These are phyloP conservation scores for Pueraria montana DNA, from an alignment of 306 rosid genomes.

Conservation along the genomic window DNA sequence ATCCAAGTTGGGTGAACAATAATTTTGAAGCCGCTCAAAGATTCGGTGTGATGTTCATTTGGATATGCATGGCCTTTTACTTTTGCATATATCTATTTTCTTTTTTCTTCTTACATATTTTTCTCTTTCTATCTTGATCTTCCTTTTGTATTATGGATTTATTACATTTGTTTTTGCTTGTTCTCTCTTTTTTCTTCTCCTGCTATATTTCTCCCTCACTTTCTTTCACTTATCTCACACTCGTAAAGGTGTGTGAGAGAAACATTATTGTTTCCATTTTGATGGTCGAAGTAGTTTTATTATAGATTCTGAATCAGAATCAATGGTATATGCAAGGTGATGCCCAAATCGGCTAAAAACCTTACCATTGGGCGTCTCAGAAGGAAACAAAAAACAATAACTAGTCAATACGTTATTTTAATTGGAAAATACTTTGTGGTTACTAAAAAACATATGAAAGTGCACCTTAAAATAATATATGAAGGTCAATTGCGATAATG, in stretches of 20 bases:
- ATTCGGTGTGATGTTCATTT: neutral
- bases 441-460: slow-evolving; percentile 5
- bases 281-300: slow-evolving; percentile 2
- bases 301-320: slow-evolving; percentile 36
- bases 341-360: slow-evolving; percentile 12
- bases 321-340: neutral
- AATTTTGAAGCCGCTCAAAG: neutral
- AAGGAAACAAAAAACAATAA: neutral
- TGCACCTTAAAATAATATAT: slow-evolving; percentile 30
- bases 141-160: neutral
- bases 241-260: neutral
- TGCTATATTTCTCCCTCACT: no score
- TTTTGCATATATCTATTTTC: neutral
- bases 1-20: neutral
- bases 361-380: slow-evolving; percentile 1
- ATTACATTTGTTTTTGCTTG: neutral
- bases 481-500: slow-evolving; percentile 36
- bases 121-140: neutral
- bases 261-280: neutral
- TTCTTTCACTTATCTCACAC: neutral
- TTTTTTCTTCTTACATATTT: neutral
- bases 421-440: slow-evolving; percentile 38
- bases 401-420: neutral
- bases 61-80: slow-evolving; percentile 3
- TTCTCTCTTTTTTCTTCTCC: neutral